Conservation (phyloP, 148 eudicot genomes). For the Mesembryanthemum crystallinum region DNA sequence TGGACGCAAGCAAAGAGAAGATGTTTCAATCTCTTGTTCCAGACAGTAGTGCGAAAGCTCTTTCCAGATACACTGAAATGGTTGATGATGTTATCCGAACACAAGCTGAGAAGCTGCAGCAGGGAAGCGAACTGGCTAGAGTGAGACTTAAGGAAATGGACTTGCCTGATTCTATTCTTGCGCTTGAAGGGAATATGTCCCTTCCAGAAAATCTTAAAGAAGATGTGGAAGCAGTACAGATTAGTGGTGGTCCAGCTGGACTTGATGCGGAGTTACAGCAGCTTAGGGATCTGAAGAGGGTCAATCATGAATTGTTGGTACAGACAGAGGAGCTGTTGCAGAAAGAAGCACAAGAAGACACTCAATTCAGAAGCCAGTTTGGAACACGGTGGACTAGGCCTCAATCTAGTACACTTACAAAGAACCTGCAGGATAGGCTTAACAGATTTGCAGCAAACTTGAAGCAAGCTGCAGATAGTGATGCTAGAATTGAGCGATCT, state of each 20-base stretch:
- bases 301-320: slow-evolving; percentile 79
- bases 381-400: slow-evolving; percentile 99
- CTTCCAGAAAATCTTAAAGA: slow-evolving; percentile 77
- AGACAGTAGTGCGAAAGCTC: slow-evolving; percentile 89
- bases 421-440: slow-evolving; percentile 82
- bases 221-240: slow-evolving; percentile 97
- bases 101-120: slow-evolving; percentile 96
- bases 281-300: slow-evolving; percentile 88
- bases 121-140: slow-evolving; percentile 95
- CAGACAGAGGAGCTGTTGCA: slow-evolving; percentile 95
- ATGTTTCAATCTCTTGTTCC: slow-evolving; percentile 94
- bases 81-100: slow-evolving; percentile 86
- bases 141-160: slow-evolving; percentile 97
- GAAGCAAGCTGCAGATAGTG: slow-evolving; percentile 98
- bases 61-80: slow-evolving; percentile 96
- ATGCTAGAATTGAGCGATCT: slow-evolving; percentile 89
- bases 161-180: slow-evolving; percentile 86
- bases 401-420: slow-evolving; percentile 89
- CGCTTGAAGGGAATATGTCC: slow-evolving; percentile 73
- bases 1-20: slow-evolving; percentile 91
- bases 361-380: slow-evolving; percentile 87
- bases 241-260: slow-evolving; percentile 91
- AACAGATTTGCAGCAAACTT: slow-evolving; percentile 89
- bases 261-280: slow-evolving; percentile 88
- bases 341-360: slow-evolving; percentile 91